Conservation (phyloP, 2,329 filamentous ascomycete genomes). For the Talaromyces verruculosus region DNA sequence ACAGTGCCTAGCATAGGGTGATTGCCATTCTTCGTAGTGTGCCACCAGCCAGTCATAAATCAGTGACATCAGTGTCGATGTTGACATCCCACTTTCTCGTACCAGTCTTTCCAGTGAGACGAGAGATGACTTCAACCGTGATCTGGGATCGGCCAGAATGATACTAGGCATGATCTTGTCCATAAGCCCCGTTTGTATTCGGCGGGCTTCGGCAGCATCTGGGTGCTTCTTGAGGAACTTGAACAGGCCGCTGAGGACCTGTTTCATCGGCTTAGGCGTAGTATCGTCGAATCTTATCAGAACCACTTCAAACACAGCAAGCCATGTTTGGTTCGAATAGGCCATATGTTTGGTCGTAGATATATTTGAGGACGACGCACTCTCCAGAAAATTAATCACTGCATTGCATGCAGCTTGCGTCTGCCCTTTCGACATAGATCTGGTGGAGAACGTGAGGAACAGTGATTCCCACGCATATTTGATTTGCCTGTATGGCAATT, state of each 20-base stretch:
- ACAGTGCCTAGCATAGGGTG: constrained; percentile 35
- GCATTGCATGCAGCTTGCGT: constrained; percentile 47
- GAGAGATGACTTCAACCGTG: constrained; percentile 40
- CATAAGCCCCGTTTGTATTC: constrained; percentile 29
- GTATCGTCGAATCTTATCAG: constrained; percentile 44
- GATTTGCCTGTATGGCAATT: constrained; percentile 31
- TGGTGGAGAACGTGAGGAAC: constrained; percentile 42
- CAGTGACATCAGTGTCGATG: constrained; percentile 33
- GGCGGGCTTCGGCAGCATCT: constrained; percentile 25
- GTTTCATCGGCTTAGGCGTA: constrained; percentile 47
- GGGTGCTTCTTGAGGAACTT: constrained; percentile 35
- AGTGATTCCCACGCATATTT: constrained; percentile 41
- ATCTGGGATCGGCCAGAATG: constrained; percentile 40
- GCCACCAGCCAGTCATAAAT: constrained; percentile 36
- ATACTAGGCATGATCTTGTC: constrained; percentile 38
- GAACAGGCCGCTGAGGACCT: constrained; percentile 44
- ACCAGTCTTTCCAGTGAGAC: constrained; percentile 39
- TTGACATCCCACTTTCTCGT: constrained; percentile 38
- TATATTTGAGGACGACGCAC: constrained; percentile 34
- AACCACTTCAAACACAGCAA: constrained; percentile 41
- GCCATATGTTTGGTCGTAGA: constrained; percentile 35
- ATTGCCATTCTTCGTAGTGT: constrained; percentile 34
- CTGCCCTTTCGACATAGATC: constrained; percentile 42
- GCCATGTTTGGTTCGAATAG: constrained; percentile 39
- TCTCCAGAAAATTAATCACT: constrained; percentile 45